Evolutionary conservation across 768 basidiomycete genomes (phyloP), one percentile per base, ranked within the genome.

Genomic region (Tulasnella sp.): DNA sequence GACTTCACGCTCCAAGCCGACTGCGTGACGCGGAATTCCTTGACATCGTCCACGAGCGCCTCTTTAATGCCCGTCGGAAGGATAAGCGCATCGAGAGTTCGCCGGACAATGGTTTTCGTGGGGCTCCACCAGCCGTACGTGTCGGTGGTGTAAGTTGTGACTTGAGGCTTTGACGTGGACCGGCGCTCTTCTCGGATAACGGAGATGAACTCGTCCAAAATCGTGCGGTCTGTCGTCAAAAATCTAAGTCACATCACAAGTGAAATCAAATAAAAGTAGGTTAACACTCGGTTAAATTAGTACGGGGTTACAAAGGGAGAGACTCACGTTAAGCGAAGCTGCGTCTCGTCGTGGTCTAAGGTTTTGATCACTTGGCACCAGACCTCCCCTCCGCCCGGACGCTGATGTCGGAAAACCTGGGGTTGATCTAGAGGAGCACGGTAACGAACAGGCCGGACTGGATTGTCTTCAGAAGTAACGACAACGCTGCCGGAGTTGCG

Each of bases 1-100:
- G 1, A 92, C n/a, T n/a, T n/a, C n/a, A n/a, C n/a, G n/a, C 91
- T 91, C 91, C 91, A 92, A n/a, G 88, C 86, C 24, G 60, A n/a
- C 78, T 91, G 89, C 5, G 87, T 86, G 24, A 85, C 85, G 28
- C 91, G 83, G 81, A 91, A 92, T 79, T 91, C 90, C 40, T 85
- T 85, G 0, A 88, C 89, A 80, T 92, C 90, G 42, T 86, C 84
- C 6, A 91, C 85, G 2, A 92, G 84, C 0, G 87, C 86, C 0
- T 89, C 86, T 7, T 89, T 85, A 9, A 89, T 85, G 1, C 89
- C 89, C 34, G 87, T 86, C 12, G 87, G 88, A 1, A 92, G 85
- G 74, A 91, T 88, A 81, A 92, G 89, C 0, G 90, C 90, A 84
- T 89, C 82, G 24, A 91, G 84, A 0, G 90, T 88, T 12, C 91